Percentiles rank a stretch among this genome's conserved stretches.
Conservation (phyloP, 2,329 filamentous ascomycete species). For the Aspergillus chevalieri region DNA sequence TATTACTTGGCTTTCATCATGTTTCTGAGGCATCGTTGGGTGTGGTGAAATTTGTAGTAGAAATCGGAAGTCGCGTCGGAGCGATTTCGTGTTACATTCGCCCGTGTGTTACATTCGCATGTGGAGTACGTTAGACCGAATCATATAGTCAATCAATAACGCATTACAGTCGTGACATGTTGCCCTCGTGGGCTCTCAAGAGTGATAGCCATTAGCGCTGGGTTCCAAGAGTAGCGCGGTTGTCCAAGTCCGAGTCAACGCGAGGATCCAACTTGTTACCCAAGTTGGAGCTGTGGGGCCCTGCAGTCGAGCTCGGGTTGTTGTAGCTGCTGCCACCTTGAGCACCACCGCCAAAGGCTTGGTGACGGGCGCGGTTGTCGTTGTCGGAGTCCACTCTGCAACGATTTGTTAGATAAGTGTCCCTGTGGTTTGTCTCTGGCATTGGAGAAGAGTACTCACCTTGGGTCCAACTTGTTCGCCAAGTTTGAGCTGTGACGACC, state of each 20-base stretch:
- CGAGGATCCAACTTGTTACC: slow-evolving; percentile 7
- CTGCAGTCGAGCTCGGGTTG: background rate
- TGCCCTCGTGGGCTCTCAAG: background rate
- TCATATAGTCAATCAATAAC: too few relatives aligned
- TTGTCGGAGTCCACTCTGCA: background rate
- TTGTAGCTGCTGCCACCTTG: slow-evolving; percentile 11
- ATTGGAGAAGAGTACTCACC: background rate
- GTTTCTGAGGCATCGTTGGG: too few relatives aligned
- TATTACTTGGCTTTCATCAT: too few relatives aligned
- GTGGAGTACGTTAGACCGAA: too few relatives aligned
- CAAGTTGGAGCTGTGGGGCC: slow-evolving; percentile 4
- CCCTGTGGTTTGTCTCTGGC: too few relatives aligned
- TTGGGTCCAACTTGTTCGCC: background rate
- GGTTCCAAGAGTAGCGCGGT: slow-evolving; percentile 2
- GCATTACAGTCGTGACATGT: background rate
- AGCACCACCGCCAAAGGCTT: slow-evolving; percentile 3
- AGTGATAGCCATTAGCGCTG: slow-evolving; percentile 4
- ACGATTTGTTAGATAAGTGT: background rate
- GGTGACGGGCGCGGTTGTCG: background rate
- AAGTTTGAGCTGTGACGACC: background rate
- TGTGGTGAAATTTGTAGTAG: too few relatives aligned
- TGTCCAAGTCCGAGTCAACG: slow-evolving; percentile 5
- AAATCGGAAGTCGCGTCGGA: too few relatives aligned
- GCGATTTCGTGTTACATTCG: too few relatives aligned
- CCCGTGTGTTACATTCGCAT: too few relatives aligned